Evolutionary conservation across 2,329 filamentous ascomycete genomes (phyloP).

Genomic region (Coniochaeta sp.): DNA sequence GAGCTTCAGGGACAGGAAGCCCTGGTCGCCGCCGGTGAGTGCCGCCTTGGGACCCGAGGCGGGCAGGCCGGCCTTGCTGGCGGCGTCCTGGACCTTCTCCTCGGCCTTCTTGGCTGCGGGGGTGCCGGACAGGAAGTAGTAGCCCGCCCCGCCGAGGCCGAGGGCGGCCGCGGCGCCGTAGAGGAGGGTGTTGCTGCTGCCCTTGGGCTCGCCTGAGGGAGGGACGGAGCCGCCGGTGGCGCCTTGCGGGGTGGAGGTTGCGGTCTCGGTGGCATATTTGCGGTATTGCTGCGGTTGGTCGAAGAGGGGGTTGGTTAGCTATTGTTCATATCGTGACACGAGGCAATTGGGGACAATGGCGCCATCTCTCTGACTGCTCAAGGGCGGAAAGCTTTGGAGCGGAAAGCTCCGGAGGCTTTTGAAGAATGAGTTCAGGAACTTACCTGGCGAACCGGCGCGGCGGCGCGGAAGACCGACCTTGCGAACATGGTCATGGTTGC

Average conservation of each 20-base stretch:
- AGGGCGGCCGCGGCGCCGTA: conserved; percentile 55
- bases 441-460: conserved; percentile 60
- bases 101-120: conserved; percentile 49
- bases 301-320: conserved; percentile 15
- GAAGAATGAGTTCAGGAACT: conserved; percentile 16
- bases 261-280: conserved; percentile 61
- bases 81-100: conserved; percentile 39
- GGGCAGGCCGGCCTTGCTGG: conserved; percentile 22
- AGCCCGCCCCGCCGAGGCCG: conserved; percentile 50
- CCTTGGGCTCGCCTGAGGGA: conserved; percentile 30
- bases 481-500: conserved; percentile 51
- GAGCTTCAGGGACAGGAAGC: conserved; percentile 76
- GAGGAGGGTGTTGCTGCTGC: conserved; percentile 49
- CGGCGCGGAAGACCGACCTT: conserved; percentile 56
- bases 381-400: no score
- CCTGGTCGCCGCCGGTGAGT: conserved; percentile 81
- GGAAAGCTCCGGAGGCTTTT: background rate
- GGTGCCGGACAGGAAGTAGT: conserved; percentile 45
- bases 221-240: background rate
- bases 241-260: conserved; percentile 5
- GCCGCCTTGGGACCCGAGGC: conserved; percentile 36
- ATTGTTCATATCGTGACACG: background rate
- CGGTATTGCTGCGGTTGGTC: conserved; percentile 35
- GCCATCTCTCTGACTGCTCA: background rate
- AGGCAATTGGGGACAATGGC: background rate